phyloP scores from a whole-genome alignment of 2,329 filamentous ascomycete species.

The Trichoderma atrobrunneum region DNA sequence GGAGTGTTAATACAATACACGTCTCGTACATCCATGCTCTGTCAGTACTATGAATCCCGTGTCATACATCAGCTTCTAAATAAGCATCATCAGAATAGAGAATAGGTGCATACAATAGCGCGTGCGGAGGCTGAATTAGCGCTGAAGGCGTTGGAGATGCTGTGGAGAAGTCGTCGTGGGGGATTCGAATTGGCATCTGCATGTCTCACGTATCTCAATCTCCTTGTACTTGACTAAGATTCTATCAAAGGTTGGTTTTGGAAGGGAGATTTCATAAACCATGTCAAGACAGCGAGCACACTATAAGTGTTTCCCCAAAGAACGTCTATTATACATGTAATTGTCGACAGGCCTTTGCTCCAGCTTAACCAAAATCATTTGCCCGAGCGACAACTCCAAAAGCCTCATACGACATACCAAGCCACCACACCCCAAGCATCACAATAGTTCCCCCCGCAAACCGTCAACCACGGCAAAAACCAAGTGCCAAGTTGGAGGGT shows the following conservation, averaged over 20 bases:
- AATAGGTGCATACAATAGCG: background rate
- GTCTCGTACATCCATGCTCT: background rate
- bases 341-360: background rate
- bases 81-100: background rate
- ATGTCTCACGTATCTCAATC: background rate
- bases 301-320: too few relatives aligned
- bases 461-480: background rate
- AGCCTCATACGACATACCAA: slow-evolving; percentile 7
- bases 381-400: background rate
- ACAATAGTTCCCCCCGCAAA: background rate
- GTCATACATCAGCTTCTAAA: background rate
- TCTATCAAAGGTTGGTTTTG: background rate
- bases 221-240: background rate
- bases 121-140: background rate
- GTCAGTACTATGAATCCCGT: background rate
- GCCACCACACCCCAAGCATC: background rate
- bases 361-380: background rate
- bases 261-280: too few relatives aligned
- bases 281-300: too few relatives aligned
- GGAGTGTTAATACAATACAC: background rate
- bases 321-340: background rate
- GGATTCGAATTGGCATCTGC: background rate
- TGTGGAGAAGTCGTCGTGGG: slow-evolving; percentile 1
- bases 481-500: background rate
- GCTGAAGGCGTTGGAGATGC: background rate